These are phyloP conservation scores for Cystobasidium tubakii DNA, from an alignment of 768 basidiomycete genomes.

Conservation along the genomic window DNA sequence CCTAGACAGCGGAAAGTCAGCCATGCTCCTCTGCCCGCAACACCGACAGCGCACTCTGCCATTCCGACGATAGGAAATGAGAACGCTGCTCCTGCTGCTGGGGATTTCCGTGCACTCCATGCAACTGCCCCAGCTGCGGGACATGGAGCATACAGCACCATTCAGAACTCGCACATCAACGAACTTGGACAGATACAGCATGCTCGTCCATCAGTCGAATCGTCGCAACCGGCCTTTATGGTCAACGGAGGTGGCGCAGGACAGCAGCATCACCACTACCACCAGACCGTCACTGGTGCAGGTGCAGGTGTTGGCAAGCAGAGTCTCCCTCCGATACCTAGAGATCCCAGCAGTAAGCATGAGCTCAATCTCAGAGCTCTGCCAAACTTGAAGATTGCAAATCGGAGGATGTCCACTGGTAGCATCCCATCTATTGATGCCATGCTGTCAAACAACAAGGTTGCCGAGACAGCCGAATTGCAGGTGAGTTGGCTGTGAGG, in stretches of 20 bases:
- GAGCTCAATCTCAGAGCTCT: background rate
- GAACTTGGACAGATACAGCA: slow-evolving; percentile 14
- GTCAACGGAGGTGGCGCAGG: background rate
- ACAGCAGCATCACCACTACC: background rate
- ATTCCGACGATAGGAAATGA: background rate
- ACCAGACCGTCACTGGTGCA: background rate
- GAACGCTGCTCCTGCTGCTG: slow-evolving; percentile 21
- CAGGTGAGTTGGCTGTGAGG: background rate
- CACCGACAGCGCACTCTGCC: background rate
- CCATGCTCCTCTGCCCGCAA: background rate
- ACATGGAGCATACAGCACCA: background rate
- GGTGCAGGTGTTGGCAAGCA: slow-evolving; percentile 3
- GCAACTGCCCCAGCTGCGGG: background rate
- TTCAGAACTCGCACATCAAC: background rate
- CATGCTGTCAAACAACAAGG: background rate
- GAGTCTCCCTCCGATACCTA: background rate
- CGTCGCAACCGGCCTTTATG: background rate
- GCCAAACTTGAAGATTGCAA: background rate
- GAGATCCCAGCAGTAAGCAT: background rate
- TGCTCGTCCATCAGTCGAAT: background rate
- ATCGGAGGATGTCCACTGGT: slow-evolving; percentile 21
- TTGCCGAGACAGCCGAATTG: slow-evolving; percentile 3
- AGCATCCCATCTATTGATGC: slow-evolving; percentile 24
- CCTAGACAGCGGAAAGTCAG: background rate
- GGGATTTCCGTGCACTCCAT: slow-evolving; percentile 1